These are phyloP conservation scores for Malus hybrid DNA, from an alignment of 331 rosid genomes.

Conservation along the genomic window DNA sequence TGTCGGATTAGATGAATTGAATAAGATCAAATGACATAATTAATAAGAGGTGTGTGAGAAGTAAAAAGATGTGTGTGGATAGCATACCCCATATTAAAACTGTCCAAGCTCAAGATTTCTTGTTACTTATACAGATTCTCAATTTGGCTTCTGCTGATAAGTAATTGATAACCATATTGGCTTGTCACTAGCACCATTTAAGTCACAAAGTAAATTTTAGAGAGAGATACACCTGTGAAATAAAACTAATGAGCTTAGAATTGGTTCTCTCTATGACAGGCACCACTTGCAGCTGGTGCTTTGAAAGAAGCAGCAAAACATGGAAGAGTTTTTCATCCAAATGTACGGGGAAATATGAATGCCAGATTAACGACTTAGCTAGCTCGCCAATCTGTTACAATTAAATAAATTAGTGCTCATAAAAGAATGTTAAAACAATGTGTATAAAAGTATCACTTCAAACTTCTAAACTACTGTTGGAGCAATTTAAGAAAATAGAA, in stretches of 20 bases:
- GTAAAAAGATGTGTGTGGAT: too few species aligned
- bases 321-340: conserved; percentile 50
- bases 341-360: conserved; percentile 53
- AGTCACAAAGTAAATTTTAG: neutral
- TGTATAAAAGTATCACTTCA: neutral
- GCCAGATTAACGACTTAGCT: conserved; percentile 55
- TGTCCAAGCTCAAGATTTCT: neutral
- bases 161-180: neutral
- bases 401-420: neutral
- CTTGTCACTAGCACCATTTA: neutral
- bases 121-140: neutral
- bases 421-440: neutral
- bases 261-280: conserved; percentile 40
- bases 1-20: too few species aligned
- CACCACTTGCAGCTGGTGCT: conserved; percentile 47
- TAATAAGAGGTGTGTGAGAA: too few species aligned
- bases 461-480: neutral
- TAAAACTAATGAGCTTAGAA: conserved; percentile 41
- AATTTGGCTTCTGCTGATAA: neutral
- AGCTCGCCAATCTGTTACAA: conserved; percentile 45
- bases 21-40: too few species aligned
- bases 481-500: too few species aligned
- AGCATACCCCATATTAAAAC: neutral
- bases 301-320: conserved; percentile 57
- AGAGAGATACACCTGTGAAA: conserved; percentile 41